These are phyloP conservation scores for Penicillium frequentans DNA, from an alignment of 2,329 filamentous ascomycete genomes.

Conservation along the genomic window DNA sequence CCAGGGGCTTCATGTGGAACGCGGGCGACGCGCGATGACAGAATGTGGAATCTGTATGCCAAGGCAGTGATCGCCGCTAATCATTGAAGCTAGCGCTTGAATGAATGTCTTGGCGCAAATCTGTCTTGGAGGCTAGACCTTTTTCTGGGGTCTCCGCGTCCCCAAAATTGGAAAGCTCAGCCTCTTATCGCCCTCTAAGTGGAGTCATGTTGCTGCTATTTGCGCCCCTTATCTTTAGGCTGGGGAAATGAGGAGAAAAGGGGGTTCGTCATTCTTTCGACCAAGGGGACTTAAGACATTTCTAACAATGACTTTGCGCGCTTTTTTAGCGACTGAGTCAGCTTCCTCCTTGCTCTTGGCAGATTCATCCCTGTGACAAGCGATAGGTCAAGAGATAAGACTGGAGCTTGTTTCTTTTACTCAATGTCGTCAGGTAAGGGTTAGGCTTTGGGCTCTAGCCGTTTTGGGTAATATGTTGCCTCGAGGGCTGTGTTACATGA, in stretches of 20 bases:
- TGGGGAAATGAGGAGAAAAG: not conserved
- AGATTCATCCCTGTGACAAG: not conserved
- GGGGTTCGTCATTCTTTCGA: not conserved
- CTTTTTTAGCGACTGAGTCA: not conserved
- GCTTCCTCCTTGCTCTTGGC: not conserved
- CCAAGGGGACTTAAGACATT: not conserved
- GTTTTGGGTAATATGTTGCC: not conserved
- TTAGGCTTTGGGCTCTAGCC: not conserved
- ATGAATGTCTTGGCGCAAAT: constrained; percentile 17
- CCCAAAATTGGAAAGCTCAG: not conserved
- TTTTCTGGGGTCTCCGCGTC: constrained; percentile 4
- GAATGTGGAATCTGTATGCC: constrained; percentile 25
- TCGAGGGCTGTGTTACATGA: not conserved
- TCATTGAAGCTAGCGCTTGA: constrained; percentile 25
- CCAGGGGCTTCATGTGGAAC: constrained; percentile 26
- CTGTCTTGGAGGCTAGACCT: not conserved
- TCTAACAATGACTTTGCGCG: not conserved
- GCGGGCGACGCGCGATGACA: constrained; percentile 26
- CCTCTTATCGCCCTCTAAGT: not conserved
- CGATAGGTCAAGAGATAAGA: not conserved
- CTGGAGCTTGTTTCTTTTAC: not conserved
- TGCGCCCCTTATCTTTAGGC: not conserved
- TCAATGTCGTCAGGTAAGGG: not conserved
- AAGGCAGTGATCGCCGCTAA: constrained; percentile 22
- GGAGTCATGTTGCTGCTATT: not conserved